A percentile compares a stretch with the other conserved stretches of the same genome.
Conservation (phyloP, 2,329 filamentous ascomycete species). For the Fusarium foetens region DNA sequence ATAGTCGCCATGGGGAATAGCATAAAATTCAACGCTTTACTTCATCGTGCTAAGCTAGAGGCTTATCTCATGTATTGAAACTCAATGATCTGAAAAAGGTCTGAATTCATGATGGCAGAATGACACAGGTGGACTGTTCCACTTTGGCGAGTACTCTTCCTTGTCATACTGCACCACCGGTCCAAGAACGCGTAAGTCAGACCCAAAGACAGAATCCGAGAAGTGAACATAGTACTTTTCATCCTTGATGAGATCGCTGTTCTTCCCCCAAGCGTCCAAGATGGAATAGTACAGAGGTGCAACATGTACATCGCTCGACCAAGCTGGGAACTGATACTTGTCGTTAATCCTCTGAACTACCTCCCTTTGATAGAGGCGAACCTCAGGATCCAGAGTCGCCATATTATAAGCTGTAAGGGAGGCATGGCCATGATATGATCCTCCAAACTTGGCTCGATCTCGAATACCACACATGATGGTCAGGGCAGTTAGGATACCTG, state of each 20-base stretch:
- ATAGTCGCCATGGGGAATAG: too few relatives aligned
- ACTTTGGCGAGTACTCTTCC: not conserved
- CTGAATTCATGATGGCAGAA: not conserved
- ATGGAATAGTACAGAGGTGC: not conserved
- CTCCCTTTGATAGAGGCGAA: not conserved
- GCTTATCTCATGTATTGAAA: not conserved
- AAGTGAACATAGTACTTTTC: not conserved
- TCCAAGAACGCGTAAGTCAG: not conserved
- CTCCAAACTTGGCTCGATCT: not conserved
- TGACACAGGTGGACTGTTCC: not conserved
- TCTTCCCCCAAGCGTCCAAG: not conserved
- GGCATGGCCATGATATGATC: not conserved
- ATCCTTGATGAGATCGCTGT: not conserved
- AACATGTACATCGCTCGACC: not conserved
- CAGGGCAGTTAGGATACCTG: not conserved
- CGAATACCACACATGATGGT: not conserved
- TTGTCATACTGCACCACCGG: not conserved
- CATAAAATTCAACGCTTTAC: not conserved
- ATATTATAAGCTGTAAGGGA: not conserved
- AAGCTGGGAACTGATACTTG: not conserved
- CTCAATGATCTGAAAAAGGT: not conserved
- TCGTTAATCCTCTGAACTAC: not conserved
- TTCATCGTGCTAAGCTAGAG: not conserved
- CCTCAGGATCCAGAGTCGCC: not conserved
- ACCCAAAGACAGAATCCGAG: not conserved